Base-by-base conservation (phyloP, 2,329 filamentous ascomycete genomes). In the Cladophialophora carrionii region DNA sequence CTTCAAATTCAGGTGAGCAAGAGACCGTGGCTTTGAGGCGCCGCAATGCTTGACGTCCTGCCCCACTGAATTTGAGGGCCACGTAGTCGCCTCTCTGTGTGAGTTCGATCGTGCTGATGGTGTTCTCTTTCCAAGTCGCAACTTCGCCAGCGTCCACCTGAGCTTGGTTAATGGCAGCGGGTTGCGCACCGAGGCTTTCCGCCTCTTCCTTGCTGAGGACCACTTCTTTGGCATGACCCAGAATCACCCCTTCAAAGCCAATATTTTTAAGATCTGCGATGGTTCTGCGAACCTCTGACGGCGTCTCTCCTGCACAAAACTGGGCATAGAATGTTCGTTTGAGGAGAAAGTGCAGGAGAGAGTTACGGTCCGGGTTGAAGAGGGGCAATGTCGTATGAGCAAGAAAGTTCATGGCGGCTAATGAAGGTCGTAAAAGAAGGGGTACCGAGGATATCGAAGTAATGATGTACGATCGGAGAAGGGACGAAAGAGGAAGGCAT, bases 241-340 rank as follows among this genome's bases (percentile, higher is more conserved):
- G 82, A 62, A 96, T 92, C 5, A 96, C 90, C 12, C 92, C 93
- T 26, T 85, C 86, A 74, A 91, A 96, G 1, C 93, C 93, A 52
- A 94, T 87, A 34, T 81, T 76, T 76, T 91, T 90, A 9, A 96
- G 81, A 1, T 83, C 80, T 1, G 82, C 74, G 32, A 92, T 85
- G 0, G 89, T 92, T 32, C 75, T 78, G 49, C 82, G 80, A 1
- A 96, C 89, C 76, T 96, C 90, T 1, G 76, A 72, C 0, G 84
- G 81, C 56, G 85, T 89, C 77, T 92, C 90, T 31, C 93, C 93
- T 0, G 91, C 91, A 76, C 93, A 97, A 77, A 96, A 97, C 73
- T 97, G 93, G 26, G 88, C 87, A 76, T 96, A 96, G 72, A 96
- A 92, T 0, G 91, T 96, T 74, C 88, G 85, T 75, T 92, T 92